phyloP scores from a whole-genome alignment of 2,329 filamentous ascomycete genomes.

The Fusarium sp. region DNA sequence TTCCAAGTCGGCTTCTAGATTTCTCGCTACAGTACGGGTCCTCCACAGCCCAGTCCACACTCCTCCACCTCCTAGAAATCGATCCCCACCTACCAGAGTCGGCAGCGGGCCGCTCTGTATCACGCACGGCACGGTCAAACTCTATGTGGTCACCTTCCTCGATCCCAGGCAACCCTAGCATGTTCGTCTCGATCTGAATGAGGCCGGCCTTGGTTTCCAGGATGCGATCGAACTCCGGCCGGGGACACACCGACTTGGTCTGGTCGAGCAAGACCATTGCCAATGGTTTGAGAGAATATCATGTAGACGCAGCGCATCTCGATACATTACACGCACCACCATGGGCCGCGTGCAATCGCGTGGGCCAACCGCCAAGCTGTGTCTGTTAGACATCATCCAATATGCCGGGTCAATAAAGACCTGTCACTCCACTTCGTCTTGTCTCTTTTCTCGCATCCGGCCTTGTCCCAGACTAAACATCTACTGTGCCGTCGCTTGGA shows the following conservation, averaged over 20 bases:
- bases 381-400: background rate
- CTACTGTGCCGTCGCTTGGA: background rate
- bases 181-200: background rate
- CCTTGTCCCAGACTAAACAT: background rate
- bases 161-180: background rate
- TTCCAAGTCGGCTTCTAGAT: background rate
- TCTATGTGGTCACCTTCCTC: background rate
- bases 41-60: constrained; percentile 2
- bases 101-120: background rate
- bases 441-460: constrained; percentile 16
- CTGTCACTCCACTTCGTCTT: constrained; percentile 19
- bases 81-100: constrained; percentile 11
- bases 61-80: constrained; percentile 4
- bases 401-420: background rate
- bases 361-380: background rate
- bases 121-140: background rate
- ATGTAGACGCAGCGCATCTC: background rate
- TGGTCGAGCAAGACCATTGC: background rate
- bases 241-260: background rate
- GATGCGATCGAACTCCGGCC: background rate
- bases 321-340: background rate
- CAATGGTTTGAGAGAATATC: background rate
- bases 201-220: background rate
- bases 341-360: background rate
- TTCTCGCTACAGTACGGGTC: background rate